Base-by-base conservation (phyloP, 1,284 basidiomycete species). In the Boletus putidus region DNA sequence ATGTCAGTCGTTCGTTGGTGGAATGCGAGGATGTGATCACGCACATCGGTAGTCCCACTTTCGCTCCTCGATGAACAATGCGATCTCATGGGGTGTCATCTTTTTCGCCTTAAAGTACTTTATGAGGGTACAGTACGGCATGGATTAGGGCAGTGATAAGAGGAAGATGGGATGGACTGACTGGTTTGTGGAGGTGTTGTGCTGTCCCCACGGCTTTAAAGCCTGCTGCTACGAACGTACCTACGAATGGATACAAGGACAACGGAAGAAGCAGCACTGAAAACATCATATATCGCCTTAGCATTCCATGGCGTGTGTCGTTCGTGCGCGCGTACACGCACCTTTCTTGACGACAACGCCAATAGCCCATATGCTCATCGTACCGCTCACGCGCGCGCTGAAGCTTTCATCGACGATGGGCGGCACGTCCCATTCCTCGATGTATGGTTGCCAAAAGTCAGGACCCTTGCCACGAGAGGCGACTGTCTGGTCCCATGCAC, bases 361-460 rank as follows among this genome's bases (percentile, higher is more conserved):
- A 2, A 80, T 78, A 21, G 87, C 71, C 74, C 78, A 80, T 18
- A 75, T 78, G 23, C 76, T 75, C 25, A 84, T 65, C 73, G 77
- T 77, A 49, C 77, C 75, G 55, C 80, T 71, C 68, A 82, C 65
- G 70, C 63, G 49, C 56, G 47, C 57, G 49, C 64, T 57, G 70
- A 65, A 57, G 62, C 68, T 64, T 23, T 77, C 65, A 48, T 75
- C 68, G 29, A 77, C 72, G 6, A 68, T 64, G 0, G 92, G 92
- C 0, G 92, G 92, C 8, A 77, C 68, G 21, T 87, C 82, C 90
- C 89, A 94, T 75, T 95, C 93, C 68, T 96, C 92, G 4, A 93
- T 85, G 65, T 96, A 96, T 0, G 89, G 85, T 61, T 82, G 79
- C 91, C 91, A 95, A 76, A 94, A 95, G n/a, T 89, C 86, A 0